phyloP scores from a whole-genome alignment of 208 protist genomes.

The Paratrypanosoma confusum region DNA sequence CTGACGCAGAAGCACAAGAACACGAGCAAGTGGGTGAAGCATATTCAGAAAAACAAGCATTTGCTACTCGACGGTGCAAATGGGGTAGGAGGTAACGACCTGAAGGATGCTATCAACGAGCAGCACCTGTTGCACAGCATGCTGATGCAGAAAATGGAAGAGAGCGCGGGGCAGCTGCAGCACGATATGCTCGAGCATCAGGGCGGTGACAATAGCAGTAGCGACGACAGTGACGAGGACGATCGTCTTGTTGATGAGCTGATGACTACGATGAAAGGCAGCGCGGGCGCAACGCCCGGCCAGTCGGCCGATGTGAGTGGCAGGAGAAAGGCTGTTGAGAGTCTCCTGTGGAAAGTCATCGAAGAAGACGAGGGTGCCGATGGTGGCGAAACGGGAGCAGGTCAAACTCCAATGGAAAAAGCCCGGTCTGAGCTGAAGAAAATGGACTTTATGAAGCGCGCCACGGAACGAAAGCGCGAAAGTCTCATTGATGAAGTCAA shows the following conservation, averaged over 20 bases:
- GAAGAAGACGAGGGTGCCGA: conserved; percentile 18
- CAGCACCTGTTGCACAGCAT: conserved; percentile 71
- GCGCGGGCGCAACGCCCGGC: conserved; percentile 4
- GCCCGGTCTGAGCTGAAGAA: conserved; percentile 49
- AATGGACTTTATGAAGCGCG: conserved; percentile 85
- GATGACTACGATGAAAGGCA: conserved; percentile 26
- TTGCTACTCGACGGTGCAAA: conserved; percentile 66
- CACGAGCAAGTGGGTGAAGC: conserved; percentile 84
- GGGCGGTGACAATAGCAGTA: conserved; percentile 11
- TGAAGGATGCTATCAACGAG: conserved; percentile 80
- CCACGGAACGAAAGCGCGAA: conserved; percentile 38
- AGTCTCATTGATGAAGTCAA: neutral
- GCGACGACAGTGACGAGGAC: conserved; percentile 48
- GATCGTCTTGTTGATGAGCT: conserved; percentile 77
- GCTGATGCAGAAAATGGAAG: conserved; percentile 87
- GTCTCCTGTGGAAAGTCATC: conserved; percentile 36
- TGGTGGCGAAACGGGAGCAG: conserved; percentile 4
- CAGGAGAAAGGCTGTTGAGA: conserved; percentile 17
- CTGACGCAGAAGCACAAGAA: conserved; percentile 90
- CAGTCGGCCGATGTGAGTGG: conserved; percentile 3
- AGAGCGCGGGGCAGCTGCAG: conserved; percentile 68
- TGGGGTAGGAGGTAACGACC: conserved; percentile 21
- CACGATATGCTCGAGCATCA: conserved; percentile 40
- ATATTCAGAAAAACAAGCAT: conserved; percentile 79
- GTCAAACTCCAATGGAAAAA: conserved; percentile 37